Percentiles rank a stretch among this genome's conserved stretches.
Evolutionary conservation across 1,139 yeast species (phyloP).

Genomic region (Zygosaccharomyces sapae): DNA sequence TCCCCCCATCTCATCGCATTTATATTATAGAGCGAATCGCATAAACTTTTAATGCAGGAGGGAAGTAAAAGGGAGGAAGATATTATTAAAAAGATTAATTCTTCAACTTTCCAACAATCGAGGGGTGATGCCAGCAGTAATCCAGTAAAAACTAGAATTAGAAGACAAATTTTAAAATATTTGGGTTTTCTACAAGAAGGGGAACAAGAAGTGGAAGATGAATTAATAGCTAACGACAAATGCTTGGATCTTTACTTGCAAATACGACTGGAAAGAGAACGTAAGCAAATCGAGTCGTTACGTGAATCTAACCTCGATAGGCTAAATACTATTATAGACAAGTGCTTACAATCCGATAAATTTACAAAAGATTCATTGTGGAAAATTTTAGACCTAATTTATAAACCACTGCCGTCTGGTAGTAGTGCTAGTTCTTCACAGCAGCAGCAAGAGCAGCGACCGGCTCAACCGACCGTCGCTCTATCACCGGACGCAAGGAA

Average conservation of each 20-base stretch:
- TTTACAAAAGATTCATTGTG: constrained; percentile 18
- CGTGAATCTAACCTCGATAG: constrained; percentile 20
- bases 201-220: constrained; percentile 6
- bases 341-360: constrained; percentile 19
- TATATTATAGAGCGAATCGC: background rate
- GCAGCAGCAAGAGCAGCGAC: constrained; percentile 1
- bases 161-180: constrained; percentile 15
- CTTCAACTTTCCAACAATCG: background rate
- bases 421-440: background rate
- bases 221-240: constrained; percentile 12
- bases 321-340: constrained; percentile 20
- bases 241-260: constrained; percentile 19
- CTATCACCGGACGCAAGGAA: constrained; percentile 13
- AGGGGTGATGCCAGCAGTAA: constrained; percentile 1
- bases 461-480: constrained; percentile 1
- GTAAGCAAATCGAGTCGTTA: constrained; percentile 20
- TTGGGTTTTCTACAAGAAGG: constrained; percentile 13
- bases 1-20: constrained; percentile 6
- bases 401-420: constrained; percentile 6
- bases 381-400: constrained; percentile 15
- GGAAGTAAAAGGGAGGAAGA: constrained; percentile 4
- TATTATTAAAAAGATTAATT: background rate
- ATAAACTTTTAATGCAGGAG: constrained; percentile 5
- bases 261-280: constrained; percentile 20
- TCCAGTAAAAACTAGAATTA: background rate